These are phyloP conservation scores for Pleurozium schreberi DNA, from an alignment of 225 moss, liverwort and hornwort genomes.

Conservation along the genomic window DNA sequence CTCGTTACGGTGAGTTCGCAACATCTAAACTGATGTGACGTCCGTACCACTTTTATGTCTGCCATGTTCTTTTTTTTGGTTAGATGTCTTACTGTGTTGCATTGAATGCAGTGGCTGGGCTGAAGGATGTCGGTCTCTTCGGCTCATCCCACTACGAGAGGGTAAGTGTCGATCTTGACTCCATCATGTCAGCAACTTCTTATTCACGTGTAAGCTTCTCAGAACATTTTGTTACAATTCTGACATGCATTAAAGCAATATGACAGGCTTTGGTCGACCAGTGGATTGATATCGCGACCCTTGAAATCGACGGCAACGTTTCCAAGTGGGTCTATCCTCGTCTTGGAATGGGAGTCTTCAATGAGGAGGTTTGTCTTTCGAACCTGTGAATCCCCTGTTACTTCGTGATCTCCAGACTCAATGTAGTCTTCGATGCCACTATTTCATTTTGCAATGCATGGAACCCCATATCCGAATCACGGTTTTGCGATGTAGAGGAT, in stretches of 20 bases:
- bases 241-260: not conserved
- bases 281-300: constrained; percentile 61
- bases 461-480: no score
- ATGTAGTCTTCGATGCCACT: not conserved
- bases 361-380: constrained; percentile 5
- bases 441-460: no score
- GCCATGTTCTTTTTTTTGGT: not conserved
- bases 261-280: constrained; percentile 64
- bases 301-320: constrained; percentile 34
- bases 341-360: constrained; percentile 17
- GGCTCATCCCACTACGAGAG: constrained; percentile 43
- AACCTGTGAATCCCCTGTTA: no score
- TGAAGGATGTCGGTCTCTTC: constrained; percentile 40
- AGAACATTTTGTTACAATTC: not conserved
- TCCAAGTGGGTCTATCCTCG: constrained; percentile 19
- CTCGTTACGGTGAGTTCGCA: constrained; percentile 51
- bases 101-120: constrained; percentile 48
- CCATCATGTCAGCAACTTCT: no score
- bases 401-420: not conserved
- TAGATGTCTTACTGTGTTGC: not conserved
- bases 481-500: no score
- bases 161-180: not conserved
- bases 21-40: no score
- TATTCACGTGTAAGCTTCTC: no score
- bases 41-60: not conserved